These are phyloP conservation scores for Umbelopsis isabellina DNA, from an alignment of 192 early-diverging fungal species.

Conservation along the genomic window DNA sequence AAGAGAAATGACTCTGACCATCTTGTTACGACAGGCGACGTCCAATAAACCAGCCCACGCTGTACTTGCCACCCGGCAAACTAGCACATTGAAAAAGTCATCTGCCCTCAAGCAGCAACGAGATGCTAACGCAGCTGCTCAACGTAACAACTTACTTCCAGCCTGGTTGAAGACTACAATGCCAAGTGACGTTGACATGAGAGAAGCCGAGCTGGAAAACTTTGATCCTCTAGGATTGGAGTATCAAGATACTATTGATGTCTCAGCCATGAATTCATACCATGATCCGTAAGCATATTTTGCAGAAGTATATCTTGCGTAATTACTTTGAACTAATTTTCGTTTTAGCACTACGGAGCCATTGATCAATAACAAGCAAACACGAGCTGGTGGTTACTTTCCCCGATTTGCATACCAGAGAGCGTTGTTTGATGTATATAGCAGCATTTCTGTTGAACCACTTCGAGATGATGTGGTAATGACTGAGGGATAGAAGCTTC, in stretches of 20 bases:
- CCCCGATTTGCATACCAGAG: conserved; percentile 48
- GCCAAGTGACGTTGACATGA: conserved; percentile 32
- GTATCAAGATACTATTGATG: conserved; percentile 46
- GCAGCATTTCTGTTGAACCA: conserved; percentile 35
- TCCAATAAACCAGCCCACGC: conserved; percentile 54
- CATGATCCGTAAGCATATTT: conserved; percentile 54
- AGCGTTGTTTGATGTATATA: conserved; percentile 40
- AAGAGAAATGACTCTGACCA: background rate
- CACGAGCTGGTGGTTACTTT: conserved; percentile 49
- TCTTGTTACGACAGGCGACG: conserved; percentile 29
- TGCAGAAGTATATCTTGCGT: background rate
- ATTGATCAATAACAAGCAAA: conserved; percentile 31
- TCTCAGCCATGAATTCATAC: conserved; percentile 42
- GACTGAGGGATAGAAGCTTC: background rate
- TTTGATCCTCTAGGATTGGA: conserved; percentile 60
- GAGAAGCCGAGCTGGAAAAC: conserved; percentile 35
- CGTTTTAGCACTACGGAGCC: conserved; percentile 36
- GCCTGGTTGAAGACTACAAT: conserved; percentile 36
- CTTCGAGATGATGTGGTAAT: conserved; percentile 7
- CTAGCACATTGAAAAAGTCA: conserved; percentile 50
- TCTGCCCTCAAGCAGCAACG: conserved; percentile 44
- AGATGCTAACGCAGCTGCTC: conserved; percentile 8
- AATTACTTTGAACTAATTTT: background rate
- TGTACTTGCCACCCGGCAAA: conserved; percentile 46
- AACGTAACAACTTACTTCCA: conserved; percentile 29